phyloP scores from a whole-genome alignment of 495 filamentous ascomycete genomes.

The Penicillium steckii region DNA sequence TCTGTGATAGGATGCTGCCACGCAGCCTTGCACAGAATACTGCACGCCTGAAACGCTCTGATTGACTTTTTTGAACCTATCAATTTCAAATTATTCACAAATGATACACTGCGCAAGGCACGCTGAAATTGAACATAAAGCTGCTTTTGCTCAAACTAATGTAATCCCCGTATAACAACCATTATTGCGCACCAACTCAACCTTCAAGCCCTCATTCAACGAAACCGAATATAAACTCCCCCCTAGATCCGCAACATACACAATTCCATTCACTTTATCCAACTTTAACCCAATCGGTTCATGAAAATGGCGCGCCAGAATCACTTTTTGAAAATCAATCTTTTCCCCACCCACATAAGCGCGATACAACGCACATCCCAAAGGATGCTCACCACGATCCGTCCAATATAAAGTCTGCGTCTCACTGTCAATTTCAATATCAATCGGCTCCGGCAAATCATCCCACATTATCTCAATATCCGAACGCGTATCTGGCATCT shows the following conservation, averaged over 20 bases:
- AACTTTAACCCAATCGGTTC: constrained; percentile 42
- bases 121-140: too few relatives aligned
- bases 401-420: constrained; percentile 51
- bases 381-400: constrained; percentile 49
- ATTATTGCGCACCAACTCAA: constrained; percentile 26
- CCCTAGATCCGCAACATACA: constrained; percentile 47
- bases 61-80: too few relatives aligned
- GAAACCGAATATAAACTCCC: constrained; percentile 46
- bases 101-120: too few relatives aligned
- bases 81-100: too few relatives aligned
- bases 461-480: constrained; percentile 46
- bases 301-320: constrained; percentile 42
- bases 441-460: constrained; percentile 53
- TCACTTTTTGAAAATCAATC: constrained; percentile 23
- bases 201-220: constrained; percentile 40
- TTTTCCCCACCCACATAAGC: constrained; percentile 19
- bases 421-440: constrained; percentile 47
- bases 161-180: constrained; percentile 29
- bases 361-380: constrained; percentile 27
- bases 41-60: too few relatives aligned
- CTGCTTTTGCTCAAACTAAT: constrained; percentile 9
- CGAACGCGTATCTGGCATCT: constrained; percentile 24
- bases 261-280: constrained; percentile 32
- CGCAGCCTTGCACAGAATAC: too few relatives aligned
- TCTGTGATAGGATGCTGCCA: too few relatives aligned